phyloP scores from a whole-genome alignment of 768 basidiomycete species.

The Asterophora parasitica region DNA sequence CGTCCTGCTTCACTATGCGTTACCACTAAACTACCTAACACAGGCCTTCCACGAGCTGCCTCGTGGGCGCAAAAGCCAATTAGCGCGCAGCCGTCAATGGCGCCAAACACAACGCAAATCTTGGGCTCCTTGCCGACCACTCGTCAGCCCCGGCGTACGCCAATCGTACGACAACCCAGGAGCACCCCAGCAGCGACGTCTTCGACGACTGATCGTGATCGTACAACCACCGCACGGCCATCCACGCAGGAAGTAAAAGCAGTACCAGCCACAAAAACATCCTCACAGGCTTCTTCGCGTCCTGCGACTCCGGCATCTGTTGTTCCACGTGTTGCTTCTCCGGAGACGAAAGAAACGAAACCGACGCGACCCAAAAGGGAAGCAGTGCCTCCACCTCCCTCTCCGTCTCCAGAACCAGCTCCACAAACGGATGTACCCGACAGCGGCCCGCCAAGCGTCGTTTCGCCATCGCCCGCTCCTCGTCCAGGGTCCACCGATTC shows the following conservation, averaged over 20 bases:
- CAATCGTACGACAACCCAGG: conserved; percentile 43
- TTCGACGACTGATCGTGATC: conserved; percentile 25
- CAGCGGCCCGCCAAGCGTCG: conserved; percentile 40
- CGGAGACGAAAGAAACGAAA: conserved; percentile 34
- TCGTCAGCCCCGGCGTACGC: conserved; percentile 40
- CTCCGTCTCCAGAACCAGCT: conserved; percentile 45
- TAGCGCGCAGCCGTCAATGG: conserved; percentile 15
- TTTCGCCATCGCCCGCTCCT: conserved; percentile 24
- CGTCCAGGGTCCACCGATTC: conserved; percentile 31
- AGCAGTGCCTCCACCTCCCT: conserved; percentile 21
- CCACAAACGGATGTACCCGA: conserved; percentile 44
- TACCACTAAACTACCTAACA: conserved; percentile 12
- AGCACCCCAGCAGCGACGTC: conserved; percentile 25
- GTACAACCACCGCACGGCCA: conserved; percentile 26
- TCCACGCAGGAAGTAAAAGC: conserved; percentile 39
- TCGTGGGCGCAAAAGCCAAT: conserved; percentile 54
- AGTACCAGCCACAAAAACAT: conserved; percentile 31
- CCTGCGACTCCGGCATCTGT: conserved; percentile 46
- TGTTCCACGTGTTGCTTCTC: conserved; percentile 39
- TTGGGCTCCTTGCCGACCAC: conserved; percentile 21
- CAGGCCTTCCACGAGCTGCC: conserved; percentile 60
- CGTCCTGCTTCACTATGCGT: conserved; percentile 1
- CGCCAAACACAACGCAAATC: conserved; percentile 13
- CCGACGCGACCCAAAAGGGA: conserved; percentile 35
- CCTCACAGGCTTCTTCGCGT: conserved; percentile 57